Evolutionary conservation across 345 rosid species (phyloP), one percentile per base, ranked within the genome.

Genomic region (Gossypium herbaceum): DNA sequence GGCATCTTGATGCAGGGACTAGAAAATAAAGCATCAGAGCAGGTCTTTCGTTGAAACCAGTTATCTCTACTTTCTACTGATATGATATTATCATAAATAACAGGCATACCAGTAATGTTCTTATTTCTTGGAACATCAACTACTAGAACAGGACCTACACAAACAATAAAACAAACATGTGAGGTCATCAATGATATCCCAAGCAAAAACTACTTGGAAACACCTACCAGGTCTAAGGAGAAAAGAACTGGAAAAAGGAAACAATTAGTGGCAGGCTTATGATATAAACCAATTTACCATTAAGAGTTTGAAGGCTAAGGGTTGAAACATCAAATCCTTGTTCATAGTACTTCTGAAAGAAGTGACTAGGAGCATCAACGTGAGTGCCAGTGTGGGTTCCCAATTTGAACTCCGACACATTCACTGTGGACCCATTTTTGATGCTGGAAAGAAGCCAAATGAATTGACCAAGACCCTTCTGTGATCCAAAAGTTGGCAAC

Each of bases 361-460:
- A 50, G 68, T 88, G 92, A 12, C 86, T 83, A 0, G 92, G 92
- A 4, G 90, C 81, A 65, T 88, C 92, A 19, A 84, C 72, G 54
- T 88, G 92, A 1, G 92, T 88, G 52, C 92, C 90, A 1, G 87
- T 59, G 74, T 88, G 92, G 12, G 79, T 58, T 1, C 74, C 74
- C 60, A 88, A 48, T 80, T 82, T 82, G 66, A 85, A 59, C 77
- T 77, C 77, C 9, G 86, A 80, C 17, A 1, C n/a, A 71, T 88
- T 85, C 1, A 45, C 64, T 1, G 9, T 4, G 6, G 88, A 82
- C 1, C 90, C 92, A 47, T 88, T 88, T 81, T 82, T 85, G 60
- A 85, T 85, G 79, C 85, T 79, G 15, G 52, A 45, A 17, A 81
- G 76, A 20, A 81, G 85, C 83, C 79, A 19, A 1, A 85, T 66